A percentile compares a stretch with the other conserved stretches of the same genome.
phyloP scores from a whole-genome alignment of 1,284 basidiomycete species.

The Cutaneotrichosporon sp. region DNA sequence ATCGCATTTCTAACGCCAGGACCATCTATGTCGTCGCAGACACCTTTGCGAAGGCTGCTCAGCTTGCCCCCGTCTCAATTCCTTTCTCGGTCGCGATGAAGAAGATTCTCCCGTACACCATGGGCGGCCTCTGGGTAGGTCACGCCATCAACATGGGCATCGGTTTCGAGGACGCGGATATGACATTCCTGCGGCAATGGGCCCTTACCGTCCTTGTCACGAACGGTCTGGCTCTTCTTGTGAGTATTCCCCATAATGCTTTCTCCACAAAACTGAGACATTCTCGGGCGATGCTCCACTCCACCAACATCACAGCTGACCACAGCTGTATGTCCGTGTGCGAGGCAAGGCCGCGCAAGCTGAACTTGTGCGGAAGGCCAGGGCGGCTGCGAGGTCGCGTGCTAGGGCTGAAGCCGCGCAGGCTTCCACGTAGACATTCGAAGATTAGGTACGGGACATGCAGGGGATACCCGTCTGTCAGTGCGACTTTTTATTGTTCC shows the following conservation, averaged over 20 bases:
- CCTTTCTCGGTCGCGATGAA: constrained; percentile 2
- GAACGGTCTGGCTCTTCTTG: background rate
- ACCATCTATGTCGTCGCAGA: background rate
- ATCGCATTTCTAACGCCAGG: background rate
- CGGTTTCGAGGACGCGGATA: background rate
- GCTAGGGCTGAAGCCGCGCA: background rate
- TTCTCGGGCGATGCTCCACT: too few relatives aligned
- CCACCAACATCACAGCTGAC: too few relatives aligned
- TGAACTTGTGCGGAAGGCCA: background rate
- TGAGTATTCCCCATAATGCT: too few relatives aligned
- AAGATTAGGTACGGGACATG: background rate
- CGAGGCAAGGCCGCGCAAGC: background rate
- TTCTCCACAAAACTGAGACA: too few relatives aligned
- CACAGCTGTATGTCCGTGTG: constrained; percentile 1
- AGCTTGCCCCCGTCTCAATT: background rate
- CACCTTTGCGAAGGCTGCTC: background rate
- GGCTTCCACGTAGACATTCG: background rate
- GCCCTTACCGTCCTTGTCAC: background rate
- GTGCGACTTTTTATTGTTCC: too few relatives aligned
- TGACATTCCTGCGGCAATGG: background rate
- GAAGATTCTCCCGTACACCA: background rate
- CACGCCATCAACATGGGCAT: background rate
- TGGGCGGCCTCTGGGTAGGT: constrained; percentile 3
- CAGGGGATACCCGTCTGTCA: background rate
- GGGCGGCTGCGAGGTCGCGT: background rate